Conservation (phyloP, 2,329 filamentous ascomycete genomes). For the Metarhizium robertsii region DNA sequence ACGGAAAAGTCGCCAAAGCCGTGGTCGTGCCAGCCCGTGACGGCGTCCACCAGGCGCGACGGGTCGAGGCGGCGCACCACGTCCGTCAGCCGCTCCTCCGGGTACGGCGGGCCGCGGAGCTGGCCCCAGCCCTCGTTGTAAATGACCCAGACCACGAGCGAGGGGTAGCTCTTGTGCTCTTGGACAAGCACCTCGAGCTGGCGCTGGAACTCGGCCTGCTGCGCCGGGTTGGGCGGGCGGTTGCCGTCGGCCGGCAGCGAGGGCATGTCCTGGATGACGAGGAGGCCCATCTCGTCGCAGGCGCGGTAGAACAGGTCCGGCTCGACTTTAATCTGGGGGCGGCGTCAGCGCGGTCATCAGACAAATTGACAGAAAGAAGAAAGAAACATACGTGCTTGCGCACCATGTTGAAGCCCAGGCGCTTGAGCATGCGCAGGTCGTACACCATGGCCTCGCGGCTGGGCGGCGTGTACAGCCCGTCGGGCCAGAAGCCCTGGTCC, state of each 20-base stretch:
- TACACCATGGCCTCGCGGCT: constrained; percentile 58
- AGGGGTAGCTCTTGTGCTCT: constrained; percentile 55
- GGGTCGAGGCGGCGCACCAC: constrained; percentile 49
- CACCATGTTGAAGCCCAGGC: constrained; percentile 59
- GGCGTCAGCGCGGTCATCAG: constrained; percentile 8
- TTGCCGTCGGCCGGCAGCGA: constrained; percentile 33
- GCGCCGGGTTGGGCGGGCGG: constrained; percentile 28
- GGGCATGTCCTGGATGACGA: constrained; percentile 67
- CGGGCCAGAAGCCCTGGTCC: constrained; percentile 65
- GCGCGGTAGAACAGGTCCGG: constrained; percentile 58
- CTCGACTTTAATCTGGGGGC: constrained; percentile 52
- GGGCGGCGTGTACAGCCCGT: constrained; percentile 57
- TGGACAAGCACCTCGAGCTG: constrained; percentile 53
- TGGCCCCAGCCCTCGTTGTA: constrained; percentile 70
- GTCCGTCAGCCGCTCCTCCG: constrained; percentile 48
- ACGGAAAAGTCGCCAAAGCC: constrained; percentile 54
- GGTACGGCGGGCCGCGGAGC: constrained; percentile 34
- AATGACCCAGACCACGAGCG: constrained; percentile 58
- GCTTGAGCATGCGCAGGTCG: constrained; percentile 55
- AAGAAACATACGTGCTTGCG: constrained; percentile 49
- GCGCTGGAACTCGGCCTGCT: constrained; percentile 56
- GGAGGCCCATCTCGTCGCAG: constrained; percentile 54
- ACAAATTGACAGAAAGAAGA: no score
- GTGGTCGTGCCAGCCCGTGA: constrained; percentile 59
- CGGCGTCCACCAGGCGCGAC: constrained; percentile 53